These are phyloP conservation scores for Hypseocharis bilobata DNA, from an alignment of 441 rosid species.

Conservation along the genomic window DNA sequence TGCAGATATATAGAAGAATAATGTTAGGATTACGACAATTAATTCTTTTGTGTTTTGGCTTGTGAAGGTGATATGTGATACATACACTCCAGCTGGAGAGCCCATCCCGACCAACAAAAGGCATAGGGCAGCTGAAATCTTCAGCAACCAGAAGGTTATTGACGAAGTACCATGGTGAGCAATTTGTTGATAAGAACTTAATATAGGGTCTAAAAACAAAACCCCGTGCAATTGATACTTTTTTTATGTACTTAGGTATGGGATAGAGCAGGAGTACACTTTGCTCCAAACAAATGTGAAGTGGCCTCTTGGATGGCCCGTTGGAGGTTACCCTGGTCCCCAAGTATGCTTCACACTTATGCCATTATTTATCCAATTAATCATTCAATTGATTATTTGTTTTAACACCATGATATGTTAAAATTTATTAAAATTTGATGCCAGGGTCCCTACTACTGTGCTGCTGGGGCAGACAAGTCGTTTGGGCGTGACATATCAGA, in stretches of 20 bases:
- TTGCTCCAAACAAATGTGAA: slow-evolving; percentile 65
- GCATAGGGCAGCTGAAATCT: slow-evolving; percentile 69
- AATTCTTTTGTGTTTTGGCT: not conserved
- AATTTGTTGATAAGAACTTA: not conserved
- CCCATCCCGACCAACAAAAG: slow-evolving; percentile 97
- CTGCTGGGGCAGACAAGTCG: slow-evolving; percentile 88
- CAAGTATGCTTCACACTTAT: slow-evolving; percentile 57
- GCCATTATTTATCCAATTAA: too few relatives aligned
- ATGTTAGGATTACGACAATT: too few relatives aligned
- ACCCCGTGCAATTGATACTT: not conserved
- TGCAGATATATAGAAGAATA: too few relatives aligned
- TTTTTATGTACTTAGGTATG: slow-evolving; percentile 42
- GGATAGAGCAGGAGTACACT: slow-evolving; percentile 98
- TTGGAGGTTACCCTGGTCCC: slow-evolving; percentile 93
- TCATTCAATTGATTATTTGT: not conserved
- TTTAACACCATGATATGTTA: not conserved
- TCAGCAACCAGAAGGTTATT: slow-evolving; percentile 53
- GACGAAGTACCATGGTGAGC: slow-evolving; percentile 71
- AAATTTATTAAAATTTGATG: not conserved
- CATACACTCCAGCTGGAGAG: slow-evolving; percentile 82
- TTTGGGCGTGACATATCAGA: slow-evolving; percentile 94
- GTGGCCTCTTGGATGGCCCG: slow-evolving; percentile 99
- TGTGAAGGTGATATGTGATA: slow-evolving; percentile 67
- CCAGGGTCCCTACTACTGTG: slow-evolving; percentile 96
- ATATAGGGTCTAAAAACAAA: not conserved